A percentile compares a stretch with the other conserved stretches of the same genome.
These are phyloP conservation scores for Hyphopichia fennica DNA, from an alignment of 1,139 yeast species.

Conservation along the genomic window DNA sequence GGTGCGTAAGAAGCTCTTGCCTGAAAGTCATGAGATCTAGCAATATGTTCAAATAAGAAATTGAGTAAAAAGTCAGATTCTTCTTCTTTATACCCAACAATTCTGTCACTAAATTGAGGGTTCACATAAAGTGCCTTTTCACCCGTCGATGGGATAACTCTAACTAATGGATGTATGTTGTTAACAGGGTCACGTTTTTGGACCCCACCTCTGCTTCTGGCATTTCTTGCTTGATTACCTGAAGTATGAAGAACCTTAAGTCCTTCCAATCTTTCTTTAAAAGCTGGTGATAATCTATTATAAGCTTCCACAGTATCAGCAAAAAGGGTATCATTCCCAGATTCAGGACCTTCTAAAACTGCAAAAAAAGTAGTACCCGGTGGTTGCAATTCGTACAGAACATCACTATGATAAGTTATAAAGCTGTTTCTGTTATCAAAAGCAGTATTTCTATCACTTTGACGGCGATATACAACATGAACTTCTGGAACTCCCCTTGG, in stretches of 20 bases:
- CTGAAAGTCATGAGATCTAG: constrained; percentile 39
- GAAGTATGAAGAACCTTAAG: constrained; percentile 69
- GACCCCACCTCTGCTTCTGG: constrained; percentile 54
- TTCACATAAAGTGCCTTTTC: constrained; percentile 60
- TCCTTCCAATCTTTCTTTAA: constrained; percentile 55
- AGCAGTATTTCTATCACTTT: constrained; percentile 30
- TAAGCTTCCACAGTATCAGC: constrained; percentile 66
- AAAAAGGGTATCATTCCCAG: constrained; percentile 78
- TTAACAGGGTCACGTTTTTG: constrained; percentile 64
- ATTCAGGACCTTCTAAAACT: constrained; percentile 58
- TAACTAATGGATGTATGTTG: constrained; percentile 63
- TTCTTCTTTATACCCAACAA: constrained; percentile 63
- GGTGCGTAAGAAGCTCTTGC: constrained; percentile 44
- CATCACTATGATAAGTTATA: constrained; percentile 65
- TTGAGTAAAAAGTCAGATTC: constrained; percentile 59
- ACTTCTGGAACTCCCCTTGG: constrained; percentile 60
- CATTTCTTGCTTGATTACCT: constrained; percentile 61
- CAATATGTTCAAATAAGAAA: constrained; percentile 53
- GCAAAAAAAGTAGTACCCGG: constrained; percentile 66
- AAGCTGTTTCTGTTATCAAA: constrained; percentile 35
- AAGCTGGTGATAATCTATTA: constrained; percentile 62
- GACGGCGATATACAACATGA: constrained; percentile 60
- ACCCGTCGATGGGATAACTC: constrained; percentile 69
- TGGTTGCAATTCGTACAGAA: constrained; percentile 69
- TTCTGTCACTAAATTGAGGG: constrained; percentile 60